These are phyloP conservation scores for Fusarium circinatum DNA, from an alignment of 2,329 filamentous ascomycete genomes.

Conservation along the genomic window DNA sequence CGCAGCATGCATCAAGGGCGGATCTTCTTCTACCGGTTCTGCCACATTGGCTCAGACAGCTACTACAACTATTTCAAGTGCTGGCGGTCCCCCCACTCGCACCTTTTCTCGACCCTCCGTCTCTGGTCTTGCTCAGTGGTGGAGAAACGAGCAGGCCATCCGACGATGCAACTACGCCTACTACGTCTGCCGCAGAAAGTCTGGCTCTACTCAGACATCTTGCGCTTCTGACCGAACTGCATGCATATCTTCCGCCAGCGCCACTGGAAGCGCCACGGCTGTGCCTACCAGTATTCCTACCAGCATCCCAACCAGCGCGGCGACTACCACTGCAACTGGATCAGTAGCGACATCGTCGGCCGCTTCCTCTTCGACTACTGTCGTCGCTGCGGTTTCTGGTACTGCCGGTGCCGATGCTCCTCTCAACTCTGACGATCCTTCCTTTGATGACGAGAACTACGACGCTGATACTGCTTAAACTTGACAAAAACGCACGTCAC, in stretches of 20 bases:
- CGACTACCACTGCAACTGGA: neutral
- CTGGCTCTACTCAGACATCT: neutral
- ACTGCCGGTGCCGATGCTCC: neutral
- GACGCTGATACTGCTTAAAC: neutral
- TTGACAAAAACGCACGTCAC: neutral
- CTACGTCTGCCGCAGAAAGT: constrained; percentile 6
- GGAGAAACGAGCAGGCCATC: neutral
- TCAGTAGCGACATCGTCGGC: neutral
- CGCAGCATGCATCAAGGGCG: neutral
- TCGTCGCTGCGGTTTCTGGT: neutral
- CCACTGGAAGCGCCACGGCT: neutral
- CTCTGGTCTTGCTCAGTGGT: neutral
- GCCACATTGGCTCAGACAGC: neutral
- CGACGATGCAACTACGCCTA: constrained; percentile 1
- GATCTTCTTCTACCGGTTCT: neutral
- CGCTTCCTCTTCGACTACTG: neutral
- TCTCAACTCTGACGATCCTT: neutral
- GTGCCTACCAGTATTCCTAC: neutral
- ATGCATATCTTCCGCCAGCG: neutral
- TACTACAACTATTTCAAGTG: neutral
- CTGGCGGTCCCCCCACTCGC: neutral
- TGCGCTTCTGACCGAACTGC: constrained; percentile 3
- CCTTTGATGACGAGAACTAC: neutral
- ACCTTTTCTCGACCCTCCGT: neutral
- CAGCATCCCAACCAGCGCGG: neutral